phyloP scores from a whole-genome alignment of 1,284 basidiomycete species.

The Ganoderma sp. region DNA sequence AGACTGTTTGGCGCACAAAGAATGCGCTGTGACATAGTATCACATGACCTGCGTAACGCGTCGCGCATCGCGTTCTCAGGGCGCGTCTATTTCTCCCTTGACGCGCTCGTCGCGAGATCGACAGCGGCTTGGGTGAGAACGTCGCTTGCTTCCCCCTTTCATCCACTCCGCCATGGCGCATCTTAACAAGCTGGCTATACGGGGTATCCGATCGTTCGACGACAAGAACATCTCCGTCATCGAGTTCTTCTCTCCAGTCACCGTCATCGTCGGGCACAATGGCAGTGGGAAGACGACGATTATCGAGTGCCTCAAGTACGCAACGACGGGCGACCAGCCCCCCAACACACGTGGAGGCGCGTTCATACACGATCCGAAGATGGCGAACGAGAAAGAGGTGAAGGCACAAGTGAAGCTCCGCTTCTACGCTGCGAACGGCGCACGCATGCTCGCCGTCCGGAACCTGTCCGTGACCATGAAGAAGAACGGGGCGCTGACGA shows the following conservation, averaged over 20 bases:
- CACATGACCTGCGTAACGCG: conserved; percentile 29
- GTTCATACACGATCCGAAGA: conserved; percentile 98
- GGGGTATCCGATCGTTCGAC: conserved; percentile 91
- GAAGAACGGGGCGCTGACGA: conserved; percentile 85
- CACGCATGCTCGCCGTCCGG: conserved; percentile 90
- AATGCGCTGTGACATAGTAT: background rate
- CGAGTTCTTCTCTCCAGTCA: conserved; percentile 97
- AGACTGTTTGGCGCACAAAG: background rate
- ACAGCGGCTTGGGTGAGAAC: background rate
- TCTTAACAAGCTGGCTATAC: conserved; percentile 86
- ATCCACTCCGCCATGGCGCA: conserved; percentile 67
- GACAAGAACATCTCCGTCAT: conserved; percentile 95
- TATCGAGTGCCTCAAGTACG: conserved; percentile 99
- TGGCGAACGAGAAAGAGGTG: conserved; percentile 98
- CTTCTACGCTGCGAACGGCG: conserved; percentile 88
- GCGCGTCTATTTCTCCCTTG: conserved; percentile 3
- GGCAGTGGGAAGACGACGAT: conserved; percentile 99
- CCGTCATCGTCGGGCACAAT: conserved; percentile 98
- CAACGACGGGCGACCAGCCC: conserved; percentile 96
- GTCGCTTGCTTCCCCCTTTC: background rate
- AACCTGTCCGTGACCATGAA: conserved; percentile 94
- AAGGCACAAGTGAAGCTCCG: conserved; percentile 97
- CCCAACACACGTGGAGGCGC: conserved; percentile 98
- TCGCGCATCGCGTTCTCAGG: conserved; percentile 18
- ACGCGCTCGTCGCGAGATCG: background rate